These are phyloP conservation scores for Cytospora piceae DNA, from an alignment of 2,329 filamentous ascomycete species.

Conservation along the genomic window DNA sequence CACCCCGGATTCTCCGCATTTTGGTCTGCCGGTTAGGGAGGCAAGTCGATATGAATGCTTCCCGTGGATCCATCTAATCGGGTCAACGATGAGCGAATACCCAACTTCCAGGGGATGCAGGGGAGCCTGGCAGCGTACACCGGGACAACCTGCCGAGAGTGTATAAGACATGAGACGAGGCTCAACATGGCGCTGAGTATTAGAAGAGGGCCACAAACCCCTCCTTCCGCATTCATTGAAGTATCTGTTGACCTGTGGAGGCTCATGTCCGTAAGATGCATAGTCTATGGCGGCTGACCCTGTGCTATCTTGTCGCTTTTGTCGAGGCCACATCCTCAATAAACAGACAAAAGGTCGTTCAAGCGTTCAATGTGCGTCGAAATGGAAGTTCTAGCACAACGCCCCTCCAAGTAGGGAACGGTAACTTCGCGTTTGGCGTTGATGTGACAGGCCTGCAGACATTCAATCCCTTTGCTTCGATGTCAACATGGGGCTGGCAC, in stretches of 20 bases:
- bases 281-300: slow-evolving; percentile 16
- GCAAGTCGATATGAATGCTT: slow-evolving; percentile 20
- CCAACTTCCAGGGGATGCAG: neutral
- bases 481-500: slow-evolving; percentile 56
- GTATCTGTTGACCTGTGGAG: neutral
- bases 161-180: neutral
- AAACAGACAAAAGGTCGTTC: slow-evolving; percentile 41
- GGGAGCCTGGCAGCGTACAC: neutral
- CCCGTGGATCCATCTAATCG: slow-evolving; percentile 17
- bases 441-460: slow-evolving; percentile 53
- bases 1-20: slow-evolving; percentile 29
- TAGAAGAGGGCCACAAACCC: no score
- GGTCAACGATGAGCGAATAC: slow-evolving; percentile 26
- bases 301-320: slow-evolving; percentile 23
- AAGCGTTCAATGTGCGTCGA: slow-evolving; percentile 51
- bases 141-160: neutral
- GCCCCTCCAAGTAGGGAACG: slow-evolving; percentile 55
- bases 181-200: neutral
- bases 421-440: slow-evolving; percentile 53
- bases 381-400: slow-evolving; percentile 53
- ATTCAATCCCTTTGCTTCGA: slow-evolving; percentile 50
- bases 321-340: slow-evolving; percentile 35
- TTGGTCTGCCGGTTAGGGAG: slow-evolving; percentile 11
- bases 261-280: neutral
- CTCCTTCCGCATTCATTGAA: neutral